Evolutionary conservation across 139 green algal genomes (phyloP).

Genomic region (Closterium sp.): DNA sequence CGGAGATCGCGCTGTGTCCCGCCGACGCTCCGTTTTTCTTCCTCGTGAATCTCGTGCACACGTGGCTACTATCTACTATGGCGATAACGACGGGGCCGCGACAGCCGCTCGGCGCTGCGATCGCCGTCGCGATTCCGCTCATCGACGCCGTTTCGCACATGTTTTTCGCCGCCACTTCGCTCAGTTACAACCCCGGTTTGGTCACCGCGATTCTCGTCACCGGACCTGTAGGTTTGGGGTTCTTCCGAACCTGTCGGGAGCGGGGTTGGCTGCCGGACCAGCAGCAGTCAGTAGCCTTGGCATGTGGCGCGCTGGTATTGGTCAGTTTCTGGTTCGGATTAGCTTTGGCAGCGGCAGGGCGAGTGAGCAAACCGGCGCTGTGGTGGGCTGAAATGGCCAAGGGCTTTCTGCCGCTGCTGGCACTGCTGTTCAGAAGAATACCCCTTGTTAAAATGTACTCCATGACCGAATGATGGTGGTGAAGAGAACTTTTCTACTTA

Average conservation of each 20-base stretch:
- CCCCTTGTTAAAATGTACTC: background rate
- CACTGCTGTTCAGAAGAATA: background rate
- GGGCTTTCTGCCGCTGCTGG: background rate
- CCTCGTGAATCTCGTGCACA: background rate
- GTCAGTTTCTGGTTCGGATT: background rate
- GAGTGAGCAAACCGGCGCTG: background rate
- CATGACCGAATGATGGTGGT: background rate
- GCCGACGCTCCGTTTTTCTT: background rate
- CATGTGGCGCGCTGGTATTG: background rate
- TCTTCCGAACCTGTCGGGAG: background rate
- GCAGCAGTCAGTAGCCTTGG: background rate
- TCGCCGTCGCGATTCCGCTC: background rate
- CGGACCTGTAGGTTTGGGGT: background rate
- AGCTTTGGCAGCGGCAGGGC: background rate
- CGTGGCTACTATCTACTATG: background rate
- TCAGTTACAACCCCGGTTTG: background rate
- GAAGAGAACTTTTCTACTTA: too few relatives aligned
- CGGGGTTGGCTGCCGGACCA: background rate
- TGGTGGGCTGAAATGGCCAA: background rate
- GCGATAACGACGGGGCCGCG: background rate
- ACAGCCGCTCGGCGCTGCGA: background rate
- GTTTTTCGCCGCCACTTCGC: background rate
- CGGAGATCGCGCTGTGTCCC: background rate
- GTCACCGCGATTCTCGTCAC: background rate
- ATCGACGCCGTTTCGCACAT: background rate